A percentile compares a stretch with the other conserved stretches of the same genome.
These are phyloP conservation scores for Aspergillus bridgeri DNA, from an alignment of 495 filamentous ascomycete genomes.

Conservation along the genomic window DNA sequence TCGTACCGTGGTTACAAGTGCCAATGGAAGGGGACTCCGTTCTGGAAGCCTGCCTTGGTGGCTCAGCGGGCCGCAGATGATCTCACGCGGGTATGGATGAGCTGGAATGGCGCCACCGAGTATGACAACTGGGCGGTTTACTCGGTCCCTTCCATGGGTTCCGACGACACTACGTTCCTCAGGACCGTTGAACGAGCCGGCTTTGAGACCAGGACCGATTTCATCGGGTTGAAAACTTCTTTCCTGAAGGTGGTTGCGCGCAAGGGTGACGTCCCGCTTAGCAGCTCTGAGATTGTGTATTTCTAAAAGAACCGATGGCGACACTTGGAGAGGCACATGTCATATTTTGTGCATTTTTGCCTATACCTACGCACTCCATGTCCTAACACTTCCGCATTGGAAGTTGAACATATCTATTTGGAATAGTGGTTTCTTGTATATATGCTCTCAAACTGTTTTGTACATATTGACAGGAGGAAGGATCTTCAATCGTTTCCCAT, in stretches of 20 bases:
- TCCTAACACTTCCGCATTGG: not conserved
- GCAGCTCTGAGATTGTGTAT: slow-evolving; percentile 22
- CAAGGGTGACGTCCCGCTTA: slow-evolving; percentile 26
- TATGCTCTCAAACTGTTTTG: not conserved
- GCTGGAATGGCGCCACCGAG: slow-evolving; percentile 44
- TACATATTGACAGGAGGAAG: not conserved
- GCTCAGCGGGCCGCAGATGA: slow-evolving; percentile 16
- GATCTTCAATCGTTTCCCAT: not conserved
- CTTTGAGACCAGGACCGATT: slow-evolving; percentile 29
- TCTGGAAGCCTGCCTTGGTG: slow-evolving; percentile 32
- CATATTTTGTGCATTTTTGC: not conserved
- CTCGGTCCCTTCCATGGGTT: slow-evolving; percentile 20
- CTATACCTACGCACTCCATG: not conserved
- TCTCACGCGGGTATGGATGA: slow-evolving; percentile 27
- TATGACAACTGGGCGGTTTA: slow-evolving; percentile 38
- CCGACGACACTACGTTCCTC: slow-evolving; percentile 21
- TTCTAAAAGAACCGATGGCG: slow-evolving; percentile 14
- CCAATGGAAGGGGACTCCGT: slow-evolving; percentile 39
- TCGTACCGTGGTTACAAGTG: slow-evolving; percentile 42
- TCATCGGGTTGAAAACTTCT: slow-evolving; percentile 20
- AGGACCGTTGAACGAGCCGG: slow-evolving; percentile 26
- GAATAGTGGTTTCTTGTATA: not conserved
- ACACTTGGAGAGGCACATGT: not conserved
- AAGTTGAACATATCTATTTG: not conserved
- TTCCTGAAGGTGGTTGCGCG: slow-evolving; percentile 33